phyloP scores from a whole-genome alignment of 176 grass and related monocot genomes.

The Elaeis guineensis region DNA sequence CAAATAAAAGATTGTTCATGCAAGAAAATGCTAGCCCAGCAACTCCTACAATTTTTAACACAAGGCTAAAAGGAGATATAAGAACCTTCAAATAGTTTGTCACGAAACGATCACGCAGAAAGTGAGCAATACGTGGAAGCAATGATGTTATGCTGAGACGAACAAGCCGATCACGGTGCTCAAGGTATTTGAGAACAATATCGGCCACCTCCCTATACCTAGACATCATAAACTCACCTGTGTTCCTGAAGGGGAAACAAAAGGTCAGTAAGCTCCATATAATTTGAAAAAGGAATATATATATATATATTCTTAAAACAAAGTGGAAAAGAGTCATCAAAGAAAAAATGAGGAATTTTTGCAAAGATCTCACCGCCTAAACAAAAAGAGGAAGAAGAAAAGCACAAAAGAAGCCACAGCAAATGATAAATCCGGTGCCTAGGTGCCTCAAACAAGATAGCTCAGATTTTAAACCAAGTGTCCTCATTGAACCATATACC shows the following conservation, averaged over 20 bases:
- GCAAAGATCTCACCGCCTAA: too few species aligned
- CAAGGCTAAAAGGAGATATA: constrained; percentile 5
- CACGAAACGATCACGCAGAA: constrained; percentile 95
- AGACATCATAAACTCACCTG: constrained; percentile 99
- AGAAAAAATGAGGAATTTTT: not conserved
- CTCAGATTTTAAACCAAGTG: too few species aligned
- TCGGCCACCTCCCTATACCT: constrained; percentile 98
- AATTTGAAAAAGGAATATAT: too few species aligned
- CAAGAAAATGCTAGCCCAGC: constrained; percentile 6
- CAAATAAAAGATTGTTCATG: not conserved
- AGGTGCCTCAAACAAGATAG: too few species aligned
- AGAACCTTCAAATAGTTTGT: constrained; percentile 90
- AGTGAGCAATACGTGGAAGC: constrained; percentile 98
- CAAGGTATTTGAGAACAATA: constrained; percentile 90
- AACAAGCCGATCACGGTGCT: constrained; percentile 89
- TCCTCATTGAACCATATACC: too few species aligned
- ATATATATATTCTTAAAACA: too few species aligned
- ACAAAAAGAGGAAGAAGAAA: too few species aligned
- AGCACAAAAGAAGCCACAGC: too few species aligned
- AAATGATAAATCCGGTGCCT: too few species aligned
- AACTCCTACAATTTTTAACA: constrained; percentile 6
- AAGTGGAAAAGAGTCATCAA: not conserved
- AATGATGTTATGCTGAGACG: constrained; percentile 95
- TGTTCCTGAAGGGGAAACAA: constrained; percentile 53
- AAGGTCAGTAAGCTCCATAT: not conserved